phyloP scores from a whole-genome alignment of 768 basidiomycete species.

The Vararia minispora region DNA sequence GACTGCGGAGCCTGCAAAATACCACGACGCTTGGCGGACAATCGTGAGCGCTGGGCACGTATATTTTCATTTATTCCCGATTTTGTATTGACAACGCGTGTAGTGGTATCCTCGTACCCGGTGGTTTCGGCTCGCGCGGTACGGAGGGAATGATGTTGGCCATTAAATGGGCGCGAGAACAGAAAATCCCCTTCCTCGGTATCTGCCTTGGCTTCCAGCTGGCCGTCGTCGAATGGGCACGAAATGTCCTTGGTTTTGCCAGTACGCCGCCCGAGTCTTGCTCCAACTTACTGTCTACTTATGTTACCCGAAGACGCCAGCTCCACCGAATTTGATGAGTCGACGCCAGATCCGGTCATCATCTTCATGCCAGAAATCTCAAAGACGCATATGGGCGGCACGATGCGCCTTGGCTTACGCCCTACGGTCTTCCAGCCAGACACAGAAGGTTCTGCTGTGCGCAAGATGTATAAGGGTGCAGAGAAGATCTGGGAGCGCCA shows the following conservation, averaged over 20 bases:
- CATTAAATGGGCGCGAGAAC: slow-evolving; percentile 95
- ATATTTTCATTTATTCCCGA: not conserved
- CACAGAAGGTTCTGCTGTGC: slow-evolving; percentile 63
- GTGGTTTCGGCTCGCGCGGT: slow-evolving; percentile 89
- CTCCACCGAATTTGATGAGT: slow-evolving; percentile 68
- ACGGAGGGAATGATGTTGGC: slow-evolving; percentile 97
- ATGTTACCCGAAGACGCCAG: too few relatives aligned
- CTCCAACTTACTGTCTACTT: slow-evolving; percentile 10
- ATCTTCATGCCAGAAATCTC: slow-evolving; percentile 99
- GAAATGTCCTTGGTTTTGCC: slow-evolving; percentile 64
- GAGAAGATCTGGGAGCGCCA: slow-evolving; percentile 92
- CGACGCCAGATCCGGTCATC: slow-evolving; percentile 60
- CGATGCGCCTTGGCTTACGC: slow-evolving; percentile 99
- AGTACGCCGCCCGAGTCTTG: slow-evolving; percentile 29
- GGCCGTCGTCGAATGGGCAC: slow-evolving; percentile 90
- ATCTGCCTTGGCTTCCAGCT: slow-evolving; percentile 98
- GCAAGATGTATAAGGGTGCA: slow-evolving; percentile 75
- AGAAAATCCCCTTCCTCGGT: slow-evolving; percentile 89
- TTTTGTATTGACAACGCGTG: slow-evolving; percentile 7
- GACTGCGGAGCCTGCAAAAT: slow-evolving; percentile 68
- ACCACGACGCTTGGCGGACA: slow-evolving; percentile 92
- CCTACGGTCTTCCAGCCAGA: slow-evolving; percentile 79
- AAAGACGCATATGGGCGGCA: slow-evolving; percentile 96
- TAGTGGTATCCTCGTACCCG: slow-evolving; percentile 94
- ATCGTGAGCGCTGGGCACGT: slow-evolving; percentile 82